Evolutionary conservation across 2,329 filamentous ascomycete genomes (phyloP).

Genomic region (Plectosphaerella cucumerina): DNA sequence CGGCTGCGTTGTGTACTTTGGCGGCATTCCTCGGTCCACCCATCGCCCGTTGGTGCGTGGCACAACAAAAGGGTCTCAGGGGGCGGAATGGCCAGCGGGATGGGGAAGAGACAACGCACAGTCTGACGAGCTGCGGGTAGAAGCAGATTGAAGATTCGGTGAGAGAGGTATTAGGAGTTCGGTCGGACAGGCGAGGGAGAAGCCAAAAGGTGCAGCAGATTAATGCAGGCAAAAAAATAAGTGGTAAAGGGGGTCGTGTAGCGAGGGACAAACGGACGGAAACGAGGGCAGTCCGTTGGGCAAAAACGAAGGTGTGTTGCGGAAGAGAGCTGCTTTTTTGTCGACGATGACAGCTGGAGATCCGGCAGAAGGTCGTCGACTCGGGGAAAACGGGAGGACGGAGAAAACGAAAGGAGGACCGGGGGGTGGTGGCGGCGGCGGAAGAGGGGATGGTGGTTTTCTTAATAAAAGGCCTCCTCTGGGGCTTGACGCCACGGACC

Average conservation of each 20-base stretch:
- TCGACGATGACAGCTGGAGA: neutral
- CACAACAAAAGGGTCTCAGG: neutral
- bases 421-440: neutral
- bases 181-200: neutral
- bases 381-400: neutral
- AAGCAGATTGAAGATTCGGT: neutral
- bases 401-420: neutral
- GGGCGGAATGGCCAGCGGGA: neutral
- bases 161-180: neutral
- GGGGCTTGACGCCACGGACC: neutral
- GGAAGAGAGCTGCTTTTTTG: neutral
- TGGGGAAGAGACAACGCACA: neutral
- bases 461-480: neutral
- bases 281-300: neutral
- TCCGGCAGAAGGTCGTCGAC: neutral
- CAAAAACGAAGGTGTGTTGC: neutral
- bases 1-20: neutral
- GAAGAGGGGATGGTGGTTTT: neutral
- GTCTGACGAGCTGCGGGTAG: neutral
- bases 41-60: neutral
- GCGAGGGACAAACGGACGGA: neutral
- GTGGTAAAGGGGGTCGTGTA: neutral
- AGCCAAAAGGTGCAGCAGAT: neutral
- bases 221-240: neutral
- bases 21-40: constrained; percentile 8